Conservation (phyloP, 2,329 filamentous ascomycete species). For the Colletotrichum sublineola region DNA sequence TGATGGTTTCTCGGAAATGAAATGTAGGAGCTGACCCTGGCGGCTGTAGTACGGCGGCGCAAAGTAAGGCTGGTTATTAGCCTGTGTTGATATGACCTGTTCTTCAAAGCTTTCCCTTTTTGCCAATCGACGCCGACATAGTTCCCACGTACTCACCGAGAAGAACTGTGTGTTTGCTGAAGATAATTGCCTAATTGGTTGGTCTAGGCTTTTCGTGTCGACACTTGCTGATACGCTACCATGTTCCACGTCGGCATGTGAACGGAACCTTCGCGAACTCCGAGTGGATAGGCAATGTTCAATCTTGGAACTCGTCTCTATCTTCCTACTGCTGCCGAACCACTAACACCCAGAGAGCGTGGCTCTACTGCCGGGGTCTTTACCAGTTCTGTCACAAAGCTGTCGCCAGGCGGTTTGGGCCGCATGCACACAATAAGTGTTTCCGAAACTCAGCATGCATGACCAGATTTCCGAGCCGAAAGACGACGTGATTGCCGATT, state of each 20-base stretch:
- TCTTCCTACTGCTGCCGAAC: no score
- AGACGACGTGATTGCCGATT: background rate
- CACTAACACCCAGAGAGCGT: background rate
- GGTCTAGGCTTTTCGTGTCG: no score
- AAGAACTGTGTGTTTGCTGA: background rate
- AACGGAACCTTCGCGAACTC: background rate
- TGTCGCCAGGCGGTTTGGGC: no score
- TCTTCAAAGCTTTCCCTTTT: background rate
- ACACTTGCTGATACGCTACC: background rate
- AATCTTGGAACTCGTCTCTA: background rate
- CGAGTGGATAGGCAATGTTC: background rate
- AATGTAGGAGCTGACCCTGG: background rate
- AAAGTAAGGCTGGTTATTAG: background rate
- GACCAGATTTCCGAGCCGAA: conserved; percentile 4
- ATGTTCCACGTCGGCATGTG: background rate
- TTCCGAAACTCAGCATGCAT: background rate
- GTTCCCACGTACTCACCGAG: background rate
- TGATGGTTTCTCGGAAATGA: background rate
- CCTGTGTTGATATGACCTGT: background rate
- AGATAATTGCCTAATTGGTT: background rate
- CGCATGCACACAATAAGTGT: background rate
- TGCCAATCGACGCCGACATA: background rate
- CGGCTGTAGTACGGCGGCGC: background rate
- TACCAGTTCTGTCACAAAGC: background rate
- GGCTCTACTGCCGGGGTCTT: background rate